phyloP scores from a whole-genome alignment of 129 eudicot species.

The Tagetes patula region DNA sequence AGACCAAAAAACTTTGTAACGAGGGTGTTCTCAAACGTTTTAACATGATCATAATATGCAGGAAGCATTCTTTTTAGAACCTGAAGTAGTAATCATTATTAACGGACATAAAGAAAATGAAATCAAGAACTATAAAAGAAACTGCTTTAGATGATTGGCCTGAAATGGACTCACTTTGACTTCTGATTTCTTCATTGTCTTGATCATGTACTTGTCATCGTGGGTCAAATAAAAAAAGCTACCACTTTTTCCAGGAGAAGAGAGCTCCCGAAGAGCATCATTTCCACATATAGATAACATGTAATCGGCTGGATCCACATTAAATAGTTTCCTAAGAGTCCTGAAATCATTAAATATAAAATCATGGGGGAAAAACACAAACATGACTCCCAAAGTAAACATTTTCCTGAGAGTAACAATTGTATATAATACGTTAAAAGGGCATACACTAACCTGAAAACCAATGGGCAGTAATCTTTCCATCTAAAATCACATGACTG shows the following conservation, averaged over 20 bases:
- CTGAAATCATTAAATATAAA: constrained; percentile 40
- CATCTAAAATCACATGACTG: constrained; percentile 85
- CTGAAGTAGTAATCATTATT: constrained; percentile 31
- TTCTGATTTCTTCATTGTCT: constrained; percentile 92
- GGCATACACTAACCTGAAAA: constrained; percentile 60
- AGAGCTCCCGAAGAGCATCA: constrained; percentile 93
- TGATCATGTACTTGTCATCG: constrained; percentile 93
- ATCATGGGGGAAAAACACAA: neutral
- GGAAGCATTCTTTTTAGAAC: constrained; percentile 93
- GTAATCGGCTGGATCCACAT: constrained; percentile 97
- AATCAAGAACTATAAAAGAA: neutral
- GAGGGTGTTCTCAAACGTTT: constrained; percentile 71
- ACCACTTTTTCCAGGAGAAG: constrained; percentile 99
- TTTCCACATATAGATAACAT: constrained; percentile 94
- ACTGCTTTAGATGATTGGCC: neutral
- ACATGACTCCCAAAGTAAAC: neutral
- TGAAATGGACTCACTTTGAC: constrained; percentile 62
- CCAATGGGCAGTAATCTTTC: constrained; percentile 89
- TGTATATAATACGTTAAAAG: neutral
- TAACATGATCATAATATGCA: constrained; percentile 76
- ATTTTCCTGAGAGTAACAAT: neutral
- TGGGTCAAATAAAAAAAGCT: constrained; percentile 90
- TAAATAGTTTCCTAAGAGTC: constrained; percentile 77
- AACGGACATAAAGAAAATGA: neutral
- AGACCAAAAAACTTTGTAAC: constrained; percentile 84